Conservation (phyloP, 768 basidiomycete genomes). For the Leucocoprinus sp. region DNA sequence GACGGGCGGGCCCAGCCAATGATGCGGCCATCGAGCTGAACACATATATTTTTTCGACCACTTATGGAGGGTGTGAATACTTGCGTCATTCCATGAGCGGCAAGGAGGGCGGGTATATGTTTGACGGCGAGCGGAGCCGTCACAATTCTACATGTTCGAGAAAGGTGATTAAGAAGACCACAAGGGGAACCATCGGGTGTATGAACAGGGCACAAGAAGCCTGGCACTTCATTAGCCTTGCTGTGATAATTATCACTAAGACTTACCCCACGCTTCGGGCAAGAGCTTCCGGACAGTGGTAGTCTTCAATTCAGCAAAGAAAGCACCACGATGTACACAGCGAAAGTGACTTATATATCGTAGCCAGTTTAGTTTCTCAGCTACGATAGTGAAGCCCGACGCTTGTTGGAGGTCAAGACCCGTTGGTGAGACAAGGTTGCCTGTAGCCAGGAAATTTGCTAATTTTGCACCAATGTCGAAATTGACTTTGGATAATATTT, state of each 20-base stretch:
- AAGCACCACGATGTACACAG: slow-evolving; percentile 97
- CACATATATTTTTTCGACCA: slow-evolving; percentile 72
- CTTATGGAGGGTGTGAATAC: slow-evolving; percentile 73
- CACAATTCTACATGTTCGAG: slow-evolving; percentile 86
- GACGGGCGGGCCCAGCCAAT: slow-evolving; percentile 86
- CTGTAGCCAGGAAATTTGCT: slow-evolving; percentile 94
- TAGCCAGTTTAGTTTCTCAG: slow-evolving; percentile 97
- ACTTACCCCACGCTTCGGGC: slow-evolving; percentile 94
- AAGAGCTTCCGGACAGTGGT: slow-evolving; percentile 94
- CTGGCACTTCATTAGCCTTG: slow-evolving; percentile 28
- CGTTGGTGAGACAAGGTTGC: slow-evolving; percentile 88
- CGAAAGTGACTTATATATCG: slow-evolving; percentile 98
- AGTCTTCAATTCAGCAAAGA: slow-evolving; percentile 98
- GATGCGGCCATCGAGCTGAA: slow-evolving; percentile 93
- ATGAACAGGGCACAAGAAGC: slow-evolving; percentile 97
- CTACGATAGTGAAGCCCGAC: slow-evolving; percentile 97
- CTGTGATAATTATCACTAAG: neutral
- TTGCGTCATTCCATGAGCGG: slow-evolving; percentile 91
- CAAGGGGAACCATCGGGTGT: slow-evolving; percentile 98
- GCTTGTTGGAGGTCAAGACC: slow-evolving; percentile 97
- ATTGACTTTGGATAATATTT: slow-evolving; percentile 67
- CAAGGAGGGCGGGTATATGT: slow-evolving; percentile 76
- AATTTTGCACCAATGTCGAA: slow-evolving; percentile 89
- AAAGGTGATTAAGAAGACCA: slow-evolving; percentile 94
- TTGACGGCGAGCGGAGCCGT: slow-evolving; percentile 67